Conservation (phyloP, 208 protist genomes). For the Acanthamoeba triangularis region DNA sequence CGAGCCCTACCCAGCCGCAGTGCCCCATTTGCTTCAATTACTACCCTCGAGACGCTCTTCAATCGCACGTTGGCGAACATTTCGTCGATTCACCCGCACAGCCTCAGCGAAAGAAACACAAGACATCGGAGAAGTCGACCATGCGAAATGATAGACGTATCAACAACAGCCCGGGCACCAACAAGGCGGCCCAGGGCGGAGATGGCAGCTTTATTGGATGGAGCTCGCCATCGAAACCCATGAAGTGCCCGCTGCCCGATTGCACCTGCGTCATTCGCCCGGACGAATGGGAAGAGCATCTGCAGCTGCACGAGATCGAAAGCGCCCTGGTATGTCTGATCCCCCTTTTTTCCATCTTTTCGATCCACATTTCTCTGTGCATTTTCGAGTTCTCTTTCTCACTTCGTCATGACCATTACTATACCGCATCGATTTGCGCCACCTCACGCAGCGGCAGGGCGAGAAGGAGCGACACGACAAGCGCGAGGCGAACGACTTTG, state of each 20-base stretch:
- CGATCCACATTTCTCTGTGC: not conserved
- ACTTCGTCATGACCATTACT: too few species aligned
- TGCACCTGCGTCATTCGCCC: slow-evolving; percentile 46
- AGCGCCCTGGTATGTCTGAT: not conserved
- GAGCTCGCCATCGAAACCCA: slow-evolving; percentile 26
- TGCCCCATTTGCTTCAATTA: slow-evolving; percentile 23
- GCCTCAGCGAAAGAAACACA: slow-evolving; percentile 2
- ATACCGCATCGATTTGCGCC: too few species aligned
- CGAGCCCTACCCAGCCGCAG: not conserved
- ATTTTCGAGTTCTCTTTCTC: not conserved
- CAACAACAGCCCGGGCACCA: not conserved
- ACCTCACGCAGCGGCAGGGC: not conserved
- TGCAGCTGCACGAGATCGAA: slow-evolving; percentile 52
- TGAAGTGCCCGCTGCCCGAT: slow-evolving; percentile 16
- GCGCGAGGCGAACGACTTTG: slow-evolving; percentile 54
- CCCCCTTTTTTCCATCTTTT: not conserved
- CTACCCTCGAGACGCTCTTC: not conserved
- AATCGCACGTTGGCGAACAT: slow-evolving; percentile 15
- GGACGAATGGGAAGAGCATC: slow-evolving; percentile 65
- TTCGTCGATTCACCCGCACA: slow-evolving; percentile 3
- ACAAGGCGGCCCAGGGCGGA: not conserved
- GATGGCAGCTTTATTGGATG: slow-evolving; percentile 18
- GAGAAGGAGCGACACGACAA: slow-evolving; percentile 51
- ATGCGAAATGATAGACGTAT: slow-evolving; percentile 33
- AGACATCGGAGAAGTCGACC: slow-evolving; percentile 41